Base-by-base conservation (phyloP, 1,139 yeast genomes). In the Lodderomyces jiufengensis region DNA sequence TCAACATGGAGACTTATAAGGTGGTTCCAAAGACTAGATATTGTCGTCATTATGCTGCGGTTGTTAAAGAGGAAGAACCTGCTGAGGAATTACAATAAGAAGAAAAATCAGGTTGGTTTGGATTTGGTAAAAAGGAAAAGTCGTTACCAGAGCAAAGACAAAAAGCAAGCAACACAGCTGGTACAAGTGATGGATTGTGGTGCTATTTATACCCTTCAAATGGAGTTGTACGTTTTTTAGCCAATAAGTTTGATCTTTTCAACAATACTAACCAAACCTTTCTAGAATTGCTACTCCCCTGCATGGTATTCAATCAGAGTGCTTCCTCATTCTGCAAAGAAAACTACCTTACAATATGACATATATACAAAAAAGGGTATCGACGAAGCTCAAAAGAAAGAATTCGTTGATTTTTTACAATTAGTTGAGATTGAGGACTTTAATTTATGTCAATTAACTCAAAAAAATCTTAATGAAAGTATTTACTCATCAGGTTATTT, bases 231-330 rank as follows among this genome's bases (percentile, higher is more conserved):
- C n/a, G n/a, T n/a, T n/a, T n/a, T n/a, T n/a, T n/a, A n/a, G n/a
- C n/a, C n/a, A n/a, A n/a, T n/a, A n/a, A n/a, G n/a, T n/a, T n/a
- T n/a, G n/a, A n/a, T n/a, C n/a, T n/a, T n/a, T n/a, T n/a, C n/a
- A n/a, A n/a, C n/a, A n/a, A n/a, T n/a, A n/a, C n/a, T n/a, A n/a
- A n/a, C n/a, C n/a, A n/a, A n/a, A n/a, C n/a, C n/a, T n/a, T n/a
- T n/a, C n/a, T n/a, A n/a, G 51, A 77, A 77, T 55, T 76, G 83
- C 50, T 77, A 77, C 51, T 76, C 82, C 0, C 82, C 82, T 43
- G 82, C 82, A 5, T 77, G 80, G 80, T 77, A 77, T 54, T 70
- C 79, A 3, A 76, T 77, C 44, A 61, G 82, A 49, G 82, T 77
- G 3, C 61, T 76, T 42, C 83, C 83, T 26, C 51, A 70, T 14